Evolutionary conservation across 176 grass and related monocot species (phyloP), one percentile per base, ranked within the genome.

Genomic region (Musa itinerans): DNA sequence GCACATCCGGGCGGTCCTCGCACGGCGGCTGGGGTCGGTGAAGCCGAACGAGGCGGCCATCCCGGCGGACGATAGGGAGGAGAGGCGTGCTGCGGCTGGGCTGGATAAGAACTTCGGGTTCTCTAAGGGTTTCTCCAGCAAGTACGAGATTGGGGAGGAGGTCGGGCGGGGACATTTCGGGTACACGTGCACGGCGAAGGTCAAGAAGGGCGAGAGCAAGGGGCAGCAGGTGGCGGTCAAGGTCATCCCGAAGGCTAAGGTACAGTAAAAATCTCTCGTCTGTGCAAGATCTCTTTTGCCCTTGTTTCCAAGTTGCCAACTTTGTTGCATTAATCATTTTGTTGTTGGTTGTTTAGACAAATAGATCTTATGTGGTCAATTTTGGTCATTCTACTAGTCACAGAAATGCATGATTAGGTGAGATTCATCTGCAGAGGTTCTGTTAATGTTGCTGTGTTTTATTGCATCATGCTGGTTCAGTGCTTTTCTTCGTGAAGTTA

Each of bases 211-310:
- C 10, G 78, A 71, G 1, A n/a, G 19, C 15, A 80, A 80, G 43
- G 78, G 54, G 10, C 52, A 72, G 68, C 78, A 71, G 34, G 78
- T 80, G 25, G 78, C 78, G 5, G 78, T 89, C 63, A 92, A 92
- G 77, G 90, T 92, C 84, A 92, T 92, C 53, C 90, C 90, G 22
- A 92, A 89, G 78, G 82, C 87, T 43, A 89, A 92, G 90, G 90
- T 92, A 51, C 52, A 64, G 25, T 1, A 56, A 58, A 71, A 61
- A 22, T 50, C 19, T 50, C 53, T 71, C 25, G 53, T 79, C 16
- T 34, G 10, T 68, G 2, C 22, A 34, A 43, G 27, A 15, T 48
- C 23, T 68, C 27, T 14, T 68, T 34, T 48, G 14, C 15, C 57
- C 1, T 6, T 68, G 27, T 2, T 34, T 34, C 27, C 65, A 43